Evolutionary conservation across 805 yeast species (phyloP).

Genomic region (Cyberlindnera euphorbiiphila): DNA sequence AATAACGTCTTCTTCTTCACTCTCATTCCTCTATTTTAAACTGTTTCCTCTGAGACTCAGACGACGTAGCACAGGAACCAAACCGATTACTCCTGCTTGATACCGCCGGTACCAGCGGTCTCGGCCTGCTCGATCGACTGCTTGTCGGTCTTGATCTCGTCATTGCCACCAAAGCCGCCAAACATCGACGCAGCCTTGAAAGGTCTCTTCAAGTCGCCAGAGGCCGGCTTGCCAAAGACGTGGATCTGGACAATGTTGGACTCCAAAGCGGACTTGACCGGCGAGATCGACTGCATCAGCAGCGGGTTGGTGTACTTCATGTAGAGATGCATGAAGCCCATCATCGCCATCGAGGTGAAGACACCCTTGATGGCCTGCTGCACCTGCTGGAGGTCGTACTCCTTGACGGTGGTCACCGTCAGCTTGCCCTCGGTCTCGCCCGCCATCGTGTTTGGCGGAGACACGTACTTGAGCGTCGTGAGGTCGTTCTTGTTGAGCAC

Average conservation of each 20-base stretch:
- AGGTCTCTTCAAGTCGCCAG: constrained; percentile 94
- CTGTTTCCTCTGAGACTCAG: no score
- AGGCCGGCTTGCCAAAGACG: constrained; percentile 73
- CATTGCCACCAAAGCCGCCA: constrained; percentile 48
- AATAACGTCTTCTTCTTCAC: no score
- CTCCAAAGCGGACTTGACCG: constrained; percentile 87
- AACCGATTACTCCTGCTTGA: constrained; percentile 47
- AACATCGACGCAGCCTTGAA: constrained; percentile 85
- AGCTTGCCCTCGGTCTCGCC: constrained; percentile 72
- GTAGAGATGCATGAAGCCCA: constrained; percentile 97
- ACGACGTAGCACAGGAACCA: no score
- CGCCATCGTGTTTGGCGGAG: constrained; percentile 74
- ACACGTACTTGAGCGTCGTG: constrained; percentile 87
- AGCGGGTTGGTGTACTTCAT: constrained; percentile 97
- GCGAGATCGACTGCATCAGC: constrained; percentile 89
- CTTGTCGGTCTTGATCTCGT: constrained; percentile 75
- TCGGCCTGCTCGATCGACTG: constrained; percentile 83
- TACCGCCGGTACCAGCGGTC: constrained; percentile 80
- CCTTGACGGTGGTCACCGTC: constrained; percentile 88
- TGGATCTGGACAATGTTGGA: constrained; percentile 89
- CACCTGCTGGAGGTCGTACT: constrained; percentile 88
- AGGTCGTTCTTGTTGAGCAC: constrained; percentile 79
- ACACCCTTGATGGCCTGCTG: constrained; percentile 76
- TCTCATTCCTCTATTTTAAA: no score
- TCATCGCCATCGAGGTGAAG: constrained; percentile 89